A percentile compares a stretch with the other conserved stretches of the same genome.
These are phyloP conservation scores for Trichoderma sp. DNA, from an alignment of 2,329 filamentous ascomycete genomes.

Conservation along the genomic window DNA sequence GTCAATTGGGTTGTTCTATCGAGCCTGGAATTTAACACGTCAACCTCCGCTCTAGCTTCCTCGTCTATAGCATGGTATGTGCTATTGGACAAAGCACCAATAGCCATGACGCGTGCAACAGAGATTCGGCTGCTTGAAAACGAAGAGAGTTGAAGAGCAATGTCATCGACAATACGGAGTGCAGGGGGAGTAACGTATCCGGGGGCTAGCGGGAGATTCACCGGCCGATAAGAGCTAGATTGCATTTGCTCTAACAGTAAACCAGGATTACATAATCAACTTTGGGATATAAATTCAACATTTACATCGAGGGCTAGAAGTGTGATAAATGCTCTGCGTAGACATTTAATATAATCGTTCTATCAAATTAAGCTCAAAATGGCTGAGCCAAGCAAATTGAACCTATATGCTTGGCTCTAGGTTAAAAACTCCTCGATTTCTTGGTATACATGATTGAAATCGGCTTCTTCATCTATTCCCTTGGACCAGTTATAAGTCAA, in stretches of 20 bases:
- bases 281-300: neutral
- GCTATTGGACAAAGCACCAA: slow-evolving; percentile 41
- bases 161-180: slow-evolving; percentile 4
- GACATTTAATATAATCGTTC: neutral
- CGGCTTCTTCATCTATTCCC: neutral
- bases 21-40: slow-evolving; percentile 69
- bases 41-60: slow-evolving; percentile 67
- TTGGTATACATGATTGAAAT: neutral
- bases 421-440: neutral
- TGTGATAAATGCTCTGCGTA: neutral
- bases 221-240: neutral
- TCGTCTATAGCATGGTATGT: slow-evolving; percentile 58
- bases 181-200: neutral
- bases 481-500: neutral
- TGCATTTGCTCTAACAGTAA: neutral
- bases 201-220: neutral
- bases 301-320: neutral
- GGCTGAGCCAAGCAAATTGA: neutral
- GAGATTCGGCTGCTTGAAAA: neutral
- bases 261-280: neutral
- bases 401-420: neutral
- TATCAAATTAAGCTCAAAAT: neutral
- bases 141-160: neutral
- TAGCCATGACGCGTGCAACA: slow-evolving; percentile 44
- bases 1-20: slow-evolving; percentile 92